A percentile compares a stretch with the other conserved stretches of the same genome.
These are phyloP conservation scores for Steccherinum ochraceum DNA, from an alignment of 768 basidiomycete species.

Conservation along the genomic window DNA sequence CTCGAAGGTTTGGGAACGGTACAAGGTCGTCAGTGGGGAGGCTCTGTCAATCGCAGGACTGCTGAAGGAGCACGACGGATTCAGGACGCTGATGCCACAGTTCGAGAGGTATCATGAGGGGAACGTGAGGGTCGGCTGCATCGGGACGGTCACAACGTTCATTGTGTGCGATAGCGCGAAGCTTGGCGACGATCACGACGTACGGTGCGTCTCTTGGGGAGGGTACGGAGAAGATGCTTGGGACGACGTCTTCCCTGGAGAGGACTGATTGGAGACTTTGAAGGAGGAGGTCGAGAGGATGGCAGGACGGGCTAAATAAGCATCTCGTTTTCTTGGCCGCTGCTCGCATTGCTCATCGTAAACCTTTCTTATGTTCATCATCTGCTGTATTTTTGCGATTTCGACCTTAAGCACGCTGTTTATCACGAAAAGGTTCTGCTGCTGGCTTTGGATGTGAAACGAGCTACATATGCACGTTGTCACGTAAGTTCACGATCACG, in stretches of 20 bases:
- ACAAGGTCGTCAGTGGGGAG: background rate
- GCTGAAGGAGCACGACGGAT: background rate
- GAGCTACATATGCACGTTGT: no score
- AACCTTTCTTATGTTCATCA: no score
- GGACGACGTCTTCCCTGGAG: constrained; percentile 1
- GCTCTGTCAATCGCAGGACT: background rate
- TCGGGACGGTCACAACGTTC: constrained; percentile 7
- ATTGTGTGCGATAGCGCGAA: constrained; percentile 3
- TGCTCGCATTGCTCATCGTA: no score
- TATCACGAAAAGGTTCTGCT: no score
- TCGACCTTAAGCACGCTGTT: no score
- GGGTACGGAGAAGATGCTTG: constrained; percentile 1
- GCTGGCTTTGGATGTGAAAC: no score
- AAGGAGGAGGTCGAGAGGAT: background rate
- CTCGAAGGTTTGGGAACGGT: constrained; percentile 3
- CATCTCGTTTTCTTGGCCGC: no score
- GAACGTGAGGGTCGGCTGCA: constrained; percentile 4
- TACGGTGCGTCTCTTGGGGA: constrained; percentile 2
- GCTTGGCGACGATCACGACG: no score
- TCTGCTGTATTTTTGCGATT: no score
- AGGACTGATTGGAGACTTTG: background rate
- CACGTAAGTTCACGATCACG: no score
- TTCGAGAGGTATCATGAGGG: constrained; percentile 5
- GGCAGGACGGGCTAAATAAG: background rate
- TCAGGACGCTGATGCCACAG: background rate